Base-by-base conservation (phyloP, 164 flowering plant genomes). In the Umbilicus rupestris region DNA sequence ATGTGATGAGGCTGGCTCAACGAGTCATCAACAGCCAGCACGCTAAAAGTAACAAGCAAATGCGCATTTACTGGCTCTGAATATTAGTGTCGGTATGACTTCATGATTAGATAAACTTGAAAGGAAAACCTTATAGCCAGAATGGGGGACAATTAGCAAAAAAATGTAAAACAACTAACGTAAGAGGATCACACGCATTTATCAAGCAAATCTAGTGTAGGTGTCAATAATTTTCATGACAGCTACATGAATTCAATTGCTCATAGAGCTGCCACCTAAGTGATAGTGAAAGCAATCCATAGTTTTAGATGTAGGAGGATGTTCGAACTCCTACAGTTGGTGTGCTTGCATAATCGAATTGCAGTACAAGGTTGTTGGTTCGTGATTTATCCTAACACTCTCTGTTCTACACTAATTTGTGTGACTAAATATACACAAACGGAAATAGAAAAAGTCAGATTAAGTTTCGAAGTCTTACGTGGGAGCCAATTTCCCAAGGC, bases 401-500 rank as follows among this genome's bases (percentile, higher is more conserved):
- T 24, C 10, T 52, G 58, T 20, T 52, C 0, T 8, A 42, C 26
- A 64, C 35, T 24, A n/a, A n/a, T n/a, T n/a, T n/a, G n/a, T n/a
- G n/a, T n/a, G n/a, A n/a, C n/a, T n/a, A n/a, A n/a, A n/a, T n/a
- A n/a, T n/a, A n/a, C n/a, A 22, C 24, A 19, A 50, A 50, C 22
- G 57, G 28, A 22, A 50, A 50, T 20, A 50, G 6, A 55, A 55
- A 55, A 5, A 55, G 19, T 28, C 17, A 55, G 60, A 26, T 30
- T 9, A 52, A 37, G 45, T 45, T 26, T 39, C 65, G 1, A 42
- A 65, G 31, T 66, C 93, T 87, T 83, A 95, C 99, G 99, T 89
- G 16, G 97, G 99, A 14, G 99, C 99, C 65, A 95, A 92, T 79
- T 79, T 92, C 68, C 99, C 97, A 42, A 95, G 94, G 76, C 82